Evolutionary conservation across 1,284 basidiomycete genomes (phyloP), one percentile per base, ranked within the genome.

Genomic region (Ceraceosorus bombacis): DNA sequence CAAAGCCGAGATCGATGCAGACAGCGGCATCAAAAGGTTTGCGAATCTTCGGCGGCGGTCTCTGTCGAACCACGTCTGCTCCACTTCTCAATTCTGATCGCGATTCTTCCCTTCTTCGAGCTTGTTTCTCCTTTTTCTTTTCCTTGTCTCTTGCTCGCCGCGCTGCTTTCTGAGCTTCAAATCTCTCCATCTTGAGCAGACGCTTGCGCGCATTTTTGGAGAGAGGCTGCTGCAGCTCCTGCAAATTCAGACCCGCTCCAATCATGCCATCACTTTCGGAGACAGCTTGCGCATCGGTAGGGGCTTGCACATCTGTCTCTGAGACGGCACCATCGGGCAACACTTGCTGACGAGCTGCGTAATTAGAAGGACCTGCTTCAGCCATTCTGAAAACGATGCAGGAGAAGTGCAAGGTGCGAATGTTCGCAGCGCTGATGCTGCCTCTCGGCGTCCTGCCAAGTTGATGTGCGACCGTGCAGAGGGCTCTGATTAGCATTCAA

Each of bases 1-100:
- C 95, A 76, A 98, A 99, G 2, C 87, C 90, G 6, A 95, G 82
- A 79, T 99, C 95, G 38, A 98, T 80, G 17, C 95, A 84, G 2
- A 98, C 82, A 41, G 74, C 73, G 46, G 60, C 57, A 73, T 90
- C 82, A 59, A 46, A 15, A 10, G 43, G 9, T 15, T 46, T 46
- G 9, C 15, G 43, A 15, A 10, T 10, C 43, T 46, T 10, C 2
- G 4, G 43, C 43, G 15, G 43, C 10, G 10, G 43, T 15, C 15
- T 46, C 43, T 46, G 43, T 46, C 43, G 9, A 10, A 10, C 4
- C 10, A 15, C 1, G 10, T 10, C 10, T 15, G 43, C 41, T 13
- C 36, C 54, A 43, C 15, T 13, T 36, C 15, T 27, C 6, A 15
- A 13, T 50, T 50, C 51, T 12, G 48, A 39, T 41, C 41, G 36